Conservation (phyloP, 164 flowering plant species). For the Liquidambar formosana region DNA sequence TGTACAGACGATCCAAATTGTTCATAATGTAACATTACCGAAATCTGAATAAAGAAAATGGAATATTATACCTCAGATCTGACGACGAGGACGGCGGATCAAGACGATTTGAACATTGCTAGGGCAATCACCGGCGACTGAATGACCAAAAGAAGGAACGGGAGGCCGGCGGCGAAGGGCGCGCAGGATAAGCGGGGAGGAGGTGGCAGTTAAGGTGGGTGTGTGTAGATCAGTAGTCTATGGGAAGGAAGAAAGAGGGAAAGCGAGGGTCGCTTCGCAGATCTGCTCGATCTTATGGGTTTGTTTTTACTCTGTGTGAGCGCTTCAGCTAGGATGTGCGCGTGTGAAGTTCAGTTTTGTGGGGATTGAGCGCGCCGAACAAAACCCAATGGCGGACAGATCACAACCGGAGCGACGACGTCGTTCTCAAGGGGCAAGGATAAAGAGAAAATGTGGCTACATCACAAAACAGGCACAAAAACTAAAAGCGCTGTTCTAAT, state of each 20-base stretch:
- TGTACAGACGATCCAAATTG: too few species aligned
- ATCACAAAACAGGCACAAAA: too few species aligned
- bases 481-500: too few species aligned
- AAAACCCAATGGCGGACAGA: too few species aligned
- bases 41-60: not conserved
- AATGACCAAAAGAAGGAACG: too few species aligned
- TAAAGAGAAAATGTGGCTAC: too few species aligned
- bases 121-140: not conserved
- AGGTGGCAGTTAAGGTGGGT: not conserved
- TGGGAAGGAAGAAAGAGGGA: not conserved
- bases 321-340: too few species aligned
- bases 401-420: too few species aligned
- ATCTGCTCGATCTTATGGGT: not conserved
- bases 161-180: not conserved
- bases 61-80: slow-evolving; percentile 33
- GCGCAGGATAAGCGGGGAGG: not conserved
- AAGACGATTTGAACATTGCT: not conserved
- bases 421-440: too few species aligned
- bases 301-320: not conserved
- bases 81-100: slow-evolving; percentile 15
- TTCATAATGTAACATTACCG: too few species aligned
- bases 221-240: too few species aligned
- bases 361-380: too few species aligned
- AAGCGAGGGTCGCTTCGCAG: not conserved
- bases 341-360: not conserved